phyloP scores from a whole-genome alignment of 495 filamentous ascomycete genomes.

The Penicillium simplicissimum region DNA sequence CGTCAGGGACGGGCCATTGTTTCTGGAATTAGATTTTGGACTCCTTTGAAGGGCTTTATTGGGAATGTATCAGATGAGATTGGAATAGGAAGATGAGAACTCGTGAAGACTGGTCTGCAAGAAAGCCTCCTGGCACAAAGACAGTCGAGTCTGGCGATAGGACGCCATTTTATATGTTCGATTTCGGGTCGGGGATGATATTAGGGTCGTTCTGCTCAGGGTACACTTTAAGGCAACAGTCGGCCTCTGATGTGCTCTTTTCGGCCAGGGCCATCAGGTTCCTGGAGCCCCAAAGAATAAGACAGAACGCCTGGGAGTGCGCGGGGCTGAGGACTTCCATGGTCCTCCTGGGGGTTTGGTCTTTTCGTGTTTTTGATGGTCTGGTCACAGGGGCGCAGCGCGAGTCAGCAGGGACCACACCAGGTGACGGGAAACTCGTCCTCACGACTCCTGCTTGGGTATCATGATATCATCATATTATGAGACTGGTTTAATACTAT shows the following conservation, averaged over 20 bases:
- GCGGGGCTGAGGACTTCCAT: constrained; percentile 8
- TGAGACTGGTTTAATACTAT: background rate
- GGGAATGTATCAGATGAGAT: background rate
- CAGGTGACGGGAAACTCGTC: constrained; percentile 14
- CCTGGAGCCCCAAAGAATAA: background rate
- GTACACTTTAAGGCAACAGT: constrained; percentile 4
- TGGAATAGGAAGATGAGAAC: background rate
- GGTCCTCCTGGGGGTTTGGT: background rate
- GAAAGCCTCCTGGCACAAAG: background rate
- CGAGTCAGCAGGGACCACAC: constrained; percentile 29
- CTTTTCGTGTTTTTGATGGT: constrained; percentile 14
- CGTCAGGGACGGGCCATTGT: constrained; percentile 1
- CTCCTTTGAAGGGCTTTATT: background rate
- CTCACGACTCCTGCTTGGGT: background rate
- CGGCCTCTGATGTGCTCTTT: background rate
- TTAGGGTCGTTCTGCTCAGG: background rate
- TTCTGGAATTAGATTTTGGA: background rate
- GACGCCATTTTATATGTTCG: background rate
- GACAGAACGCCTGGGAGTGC: background rate
- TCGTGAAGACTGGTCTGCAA: background rate
- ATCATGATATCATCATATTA: background rate
- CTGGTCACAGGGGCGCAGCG: constrained; percentile 28
- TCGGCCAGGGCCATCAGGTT: background rate
- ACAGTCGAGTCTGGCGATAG: background rate
- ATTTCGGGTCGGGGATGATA: background rate